phyloP scores from a whole-genome alignment of 208 protist species.

The Tritrichomonas foetus region DNA sequence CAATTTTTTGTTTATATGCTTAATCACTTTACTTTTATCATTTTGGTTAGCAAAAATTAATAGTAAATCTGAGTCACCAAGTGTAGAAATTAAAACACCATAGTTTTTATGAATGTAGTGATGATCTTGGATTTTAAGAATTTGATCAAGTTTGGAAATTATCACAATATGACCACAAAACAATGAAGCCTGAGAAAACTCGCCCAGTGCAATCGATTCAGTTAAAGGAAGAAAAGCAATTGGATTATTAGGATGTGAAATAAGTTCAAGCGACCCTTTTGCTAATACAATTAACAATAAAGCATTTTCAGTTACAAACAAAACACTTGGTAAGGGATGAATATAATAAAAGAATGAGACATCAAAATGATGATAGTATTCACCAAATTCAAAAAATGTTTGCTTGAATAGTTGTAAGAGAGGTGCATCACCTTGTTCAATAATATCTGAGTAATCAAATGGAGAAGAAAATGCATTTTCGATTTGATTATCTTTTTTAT shows the following conservation, averaged over 20 bases:
- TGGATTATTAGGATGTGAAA: background rate
- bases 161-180: slow-evolving; percentile 2
- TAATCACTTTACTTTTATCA: too few relatives aligned
- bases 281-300: background rate
- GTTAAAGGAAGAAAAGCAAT: background rate
- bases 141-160: too few relatives aligned
- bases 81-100: too few relatives aligned
- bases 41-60: too few relatives aligned
- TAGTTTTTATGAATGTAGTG: too few relatives aligned
- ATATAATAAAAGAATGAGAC: background rate
- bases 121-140: too few relatives aligned
- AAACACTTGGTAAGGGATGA: background rate
- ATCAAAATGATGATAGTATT: too few relatives aligned
- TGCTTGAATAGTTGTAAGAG: background rate
- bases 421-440: background rate
- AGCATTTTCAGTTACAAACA: background rate
- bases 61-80: too few relatives aligned
- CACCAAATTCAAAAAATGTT: background rate
- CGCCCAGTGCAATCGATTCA: background rate
- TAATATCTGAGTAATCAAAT: background rate
- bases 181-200: background rate
- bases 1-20: too few relatives aligned
- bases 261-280: background rate
- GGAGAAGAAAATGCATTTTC: background rate
- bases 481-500: background rate